Conservation (phyloP, 2,329 filamentous ascomycete species). For the Remersonia thermophila region DNA sequence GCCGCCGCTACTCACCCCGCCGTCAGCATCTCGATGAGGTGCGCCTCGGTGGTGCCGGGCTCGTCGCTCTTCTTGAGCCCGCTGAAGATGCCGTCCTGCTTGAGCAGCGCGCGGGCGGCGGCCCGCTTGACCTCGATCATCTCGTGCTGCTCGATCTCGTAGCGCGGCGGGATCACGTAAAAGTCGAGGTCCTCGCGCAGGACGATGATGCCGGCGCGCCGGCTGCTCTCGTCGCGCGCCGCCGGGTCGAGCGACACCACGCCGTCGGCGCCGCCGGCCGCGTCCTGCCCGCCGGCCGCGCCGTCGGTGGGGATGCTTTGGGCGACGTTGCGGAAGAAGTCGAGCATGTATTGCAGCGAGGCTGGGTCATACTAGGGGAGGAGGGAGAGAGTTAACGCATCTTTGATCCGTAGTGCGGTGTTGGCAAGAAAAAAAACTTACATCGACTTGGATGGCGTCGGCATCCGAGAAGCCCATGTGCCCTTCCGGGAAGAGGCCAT, state of each 20-base stretch:
- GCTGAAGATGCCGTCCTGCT: conserved; percentile 91
- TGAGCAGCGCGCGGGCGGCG: conserved; percentile 71
- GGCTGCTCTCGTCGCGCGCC: conserved; percentile 66
- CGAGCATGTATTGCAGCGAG: conserved; percentile 96
- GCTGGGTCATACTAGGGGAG: conserved; percentile 85
- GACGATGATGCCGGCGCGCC: conserved; percentile 93
- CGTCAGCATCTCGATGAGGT: conserved; percentile 98
- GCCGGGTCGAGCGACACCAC: conserved; percentile 57
- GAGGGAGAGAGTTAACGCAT: conserved; percentile 31
- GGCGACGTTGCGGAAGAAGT: conserved; percentile 92
- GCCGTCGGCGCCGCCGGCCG: conserved; percentile 36
- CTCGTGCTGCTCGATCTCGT: conserved; percentile 72
- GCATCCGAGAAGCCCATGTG: conserved; percentile 91
- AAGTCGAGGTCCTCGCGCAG: conserved; percentile 94
- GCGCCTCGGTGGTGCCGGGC: conserved; percentile 89
- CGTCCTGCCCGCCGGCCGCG: conserved; percentile 50
- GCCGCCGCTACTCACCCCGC: conserved; percentile 58
- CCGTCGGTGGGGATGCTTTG: conserved; percentile 84
- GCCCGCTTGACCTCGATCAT: conserved; percentile 97
- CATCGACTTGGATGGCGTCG: conserved; percentile 93
- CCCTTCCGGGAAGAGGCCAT: conserved; percentile 93
- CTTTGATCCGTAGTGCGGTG: conserved; percentile 9
- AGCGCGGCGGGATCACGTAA: conserved; percentile 80
- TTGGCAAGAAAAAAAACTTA: conserved; percentile 28
- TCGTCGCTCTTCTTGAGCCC: conserved; percentile 92